Evolutionary conservation across 176 grass and related monocot species (phyloP).

Genomic region (Olyra latifolia): DNA sequence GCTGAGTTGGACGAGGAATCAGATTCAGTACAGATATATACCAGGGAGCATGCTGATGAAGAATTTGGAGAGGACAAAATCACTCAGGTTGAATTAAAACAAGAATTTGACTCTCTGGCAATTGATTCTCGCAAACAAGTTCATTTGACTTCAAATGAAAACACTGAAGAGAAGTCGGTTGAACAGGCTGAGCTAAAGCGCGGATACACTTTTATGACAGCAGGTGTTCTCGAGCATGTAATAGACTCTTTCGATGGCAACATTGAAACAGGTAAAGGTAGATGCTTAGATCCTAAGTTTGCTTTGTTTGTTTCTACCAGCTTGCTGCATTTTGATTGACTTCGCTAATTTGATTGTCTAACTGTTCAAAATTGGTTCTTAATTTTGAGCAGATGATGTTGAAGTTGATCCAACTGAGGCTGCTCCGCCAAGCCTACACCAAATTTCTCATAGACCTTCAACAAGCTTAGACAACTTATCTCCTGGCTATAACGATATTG

Average conservation of each 20-base stretch:
- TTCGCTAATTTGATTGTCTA: not conserved
- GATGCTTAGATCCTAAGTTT: not conserved
- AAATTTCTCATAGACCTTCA: slow-evolving; percentile 38
- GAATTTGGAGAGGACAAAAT: slow-evolving; percentile 38
- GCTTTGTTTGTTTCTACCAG: slow-evolving; percentile 4
- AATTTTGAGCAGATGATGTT: slow-evolving; percentile 43
- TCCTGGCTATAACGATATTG: slow-evolving; percentile 34
- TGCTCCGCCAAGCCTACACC: slow-evolving; percentile 33
- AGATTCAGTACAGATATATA: not conserved
- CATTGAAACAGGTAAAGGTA: slow-evolving; percentile 25
- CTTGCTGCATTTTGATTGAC: slow-evolving; percentile 10
- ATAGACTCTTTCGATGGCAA: slow-evolving; percentile 19
- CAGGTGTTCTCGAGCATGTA: slow-evolving; percentile 3
- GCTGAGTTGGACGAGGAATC: slow-evolving; percentile 24
- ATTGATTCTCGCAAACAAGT: slow-evolving; percentile 28
- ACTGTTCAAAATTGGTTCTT: slow-evolving; percentile 7
- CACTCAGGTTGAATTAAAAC: slow-evolving; percentile 33
- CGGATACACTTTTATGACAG: not conserved
- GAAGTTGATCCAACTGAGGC: slow-evolving; percentile 29
- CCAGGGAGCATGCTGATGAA: slow-evolving; percentile 30
- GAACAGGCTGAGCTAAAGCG: slow-evolving; percentile 30
- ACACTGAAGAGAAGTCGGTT: not conserved
- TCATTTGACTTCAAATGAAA: slow-evolving; percentile 25
- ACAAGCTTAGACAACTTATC: slow-evolving; percentile 34
- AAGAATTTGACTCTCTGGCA: slow-evolving; percentile 21